Percentiles rank a stretch among this genome's conserved stretches.
These are phyloP conservation scores for Leishmania tropica DNA, from an alignment of 208 protist species.

Conservation along the genomic window DNA sequence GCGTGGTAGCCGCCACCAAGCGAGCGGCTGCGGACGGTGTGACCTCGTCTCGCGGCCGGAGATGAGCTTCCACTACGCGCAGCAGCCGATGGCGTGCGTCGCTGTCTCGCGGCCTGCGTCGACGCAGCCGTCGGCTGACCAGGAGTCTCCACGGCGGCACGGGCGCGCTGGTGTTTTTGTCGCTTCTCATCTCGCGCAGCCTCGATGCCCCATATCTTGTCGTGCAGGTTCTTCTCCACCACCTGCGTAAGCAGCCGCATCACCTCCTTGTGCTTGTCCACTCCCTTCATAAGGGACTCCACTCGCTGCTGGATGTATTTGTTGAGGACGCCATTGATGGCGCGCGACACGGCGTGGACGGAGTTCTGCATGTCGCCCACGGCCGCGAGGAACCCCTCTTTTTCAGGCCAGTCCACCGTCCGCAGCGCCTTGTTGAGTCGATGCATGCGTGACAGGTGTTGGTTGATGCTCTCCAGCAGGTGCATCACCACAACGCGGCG, in stretches of 20 bases:
- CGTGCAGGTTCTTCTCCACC: conserved; percentile 65
- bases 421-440: conserved; percentile 70
- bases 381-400: conserved; percentile 61
- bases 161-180: conserved; percentile 46
- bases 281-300: conserved; percentile 68
- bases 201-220: conserved; percentile 67
- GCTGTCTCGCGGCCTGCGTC: not conserved
- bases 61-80: not conserved
- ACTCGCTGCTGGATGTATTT: conserved; percentile 79
- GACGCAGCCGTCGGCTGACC: not conserved
- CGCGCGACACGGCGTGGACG: conserved; percentile 42
- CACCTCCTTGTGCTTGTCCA: conserved; percentile 74
- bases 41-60: not conserved
- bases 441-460: conserved; percentile 60
- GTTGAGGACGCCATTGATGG: conserved; percentile 59
- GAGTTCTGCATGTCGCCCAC: conserved; percentile 58
- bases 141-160: conserved; percentile 7
- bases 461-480: conserved; percentile 57
- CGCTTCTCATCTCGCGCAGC: conserved; percentile 34
- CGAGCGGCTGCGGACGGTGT: conserved; percentile 26
- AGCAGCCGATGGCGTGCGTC: not conserved
- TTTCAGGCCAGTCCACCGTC: conserved; percentile 82
- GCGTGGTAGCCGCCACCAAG: conserved; percentile 64
- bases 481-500: conserved; percentile 73
- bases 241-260: conserved; percentile 72